These are phyloP conservation scores for Hirsutella rhossiliensis DNA, from an alignment of 2,329 filamentous ascomycete species.

Conservation along the genomic window DNA sequence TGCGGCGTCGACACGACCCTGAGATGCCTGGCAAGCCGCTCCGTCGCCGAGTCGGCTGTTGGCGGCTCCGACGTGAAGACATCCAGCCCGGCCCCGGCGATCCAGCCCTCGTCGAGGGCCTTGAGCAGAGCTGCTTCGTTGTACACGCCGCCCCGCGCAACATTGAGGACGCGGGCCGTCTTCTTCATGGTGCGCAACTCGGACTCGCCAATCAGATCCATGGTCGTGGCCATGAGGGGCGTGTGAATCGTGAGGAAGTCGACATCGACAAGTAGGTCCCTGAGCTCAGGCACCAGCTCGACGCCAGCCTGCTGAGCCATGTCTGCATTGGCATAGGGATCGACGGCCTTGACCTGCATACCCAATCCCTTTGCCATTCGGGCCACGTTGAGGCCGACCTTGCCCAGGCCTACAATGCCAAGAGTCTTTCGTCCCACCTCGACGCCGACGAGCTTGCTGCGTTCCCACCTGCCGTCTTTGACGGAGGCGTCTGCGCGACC, in stretches of 20 bases:
- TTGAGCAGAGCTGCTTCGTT: constrained; percentile 62
- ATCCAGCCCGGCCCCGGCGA: constrained; percentile 68
- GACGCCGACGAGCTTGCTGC: constrained; percentile 61
- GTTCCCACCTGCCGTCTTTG: constrained; percentile 64
- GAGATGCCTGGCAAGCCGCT: constrained; percentile 52
- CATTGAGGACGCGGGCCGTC: constrained; percentile 64
- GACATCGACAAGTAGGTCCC: constrained; percentile 48
- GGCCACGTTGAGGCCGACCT: constrained; percentile 71
- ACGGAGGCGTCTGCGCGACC: constrained; percentile 57
- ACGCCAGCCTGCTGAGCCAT: constrained; percentile 59
- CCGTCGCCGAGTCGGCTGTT: constrained; percentile 38
- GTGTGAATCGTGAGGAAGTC: constrained; percentile 78
- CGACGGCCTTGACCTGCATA: constrained; percentile 63
- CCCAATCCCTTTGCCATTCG: constrained; percentile 66
- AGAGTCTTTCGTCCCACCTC: constrained; percentile 69
- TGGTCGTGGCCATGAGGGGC: constrained; percentile 64
- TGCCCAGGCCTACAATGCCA: constrained; percentile 69
- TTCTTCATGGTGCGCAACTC: constrained; percentile 63
- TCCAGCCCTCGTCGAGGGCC: constrained; percentile 57
- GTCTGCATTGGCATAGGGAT: constrained; percentile 67
- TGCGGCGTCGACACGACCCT: constrained; percentile 70
- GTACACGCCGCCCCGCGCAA: constrained; percentile 69
- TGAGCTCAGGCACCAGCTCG: constrained; percentile 42
- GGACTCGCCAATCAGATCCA: constrained; percentile 55
- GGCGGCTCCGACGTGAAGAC: constrained; percentile 71